Percentiles rank a stretch among this genome's conserved stretches.
Conservation (phyloP, 2,329 filamentous ascomycete species). For the Fusarium citri region DNA sequence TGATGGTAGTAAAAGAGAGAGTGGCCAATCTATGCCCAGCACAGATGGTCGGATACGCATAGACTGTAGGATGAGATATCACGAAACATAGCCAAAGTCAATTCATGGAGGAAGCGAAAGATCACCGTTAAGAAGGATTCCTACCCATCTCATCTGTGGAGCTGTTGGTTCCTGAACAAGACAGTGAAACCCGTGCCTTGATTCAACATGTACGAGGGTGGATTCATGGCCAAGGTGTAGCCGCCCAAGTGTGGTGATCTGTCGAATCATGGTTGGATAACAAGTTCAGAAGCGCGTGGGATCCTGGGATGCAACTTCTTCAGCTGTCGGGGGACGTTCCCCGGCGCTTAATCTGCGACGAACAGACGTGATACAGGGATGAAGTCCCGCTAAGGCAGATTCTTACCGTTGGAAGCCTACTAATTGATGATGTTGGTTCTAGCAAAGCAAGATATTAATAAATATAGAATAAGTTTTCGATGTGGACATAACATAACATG, state of each 20-base stretch:
- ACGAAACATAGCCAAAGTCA: not conserved
- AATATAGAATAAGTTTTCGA: not conserved
- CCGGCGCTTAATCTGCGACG: conserved; percentile 13
- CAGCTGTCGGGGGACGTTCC: not conserved
- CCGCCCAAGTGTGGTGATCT: not conserved
- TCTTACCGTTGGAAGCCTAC: not conserved
- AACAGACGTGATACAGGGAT: not conserved
- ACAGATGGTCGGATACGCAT: not conserved
- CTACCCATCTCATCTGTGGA: not conserved
- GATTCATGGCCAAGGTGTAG: not conserved
- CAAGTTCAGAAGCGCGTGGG: not conserved
- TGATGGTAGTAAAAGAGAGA: not conserved
- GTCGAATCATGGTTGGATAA: conserved; percentile 1
- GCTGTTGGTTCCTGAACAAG: conserved; percentile 2
- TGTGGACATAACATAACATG: not conserved
- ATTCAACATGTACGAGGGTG: not conserved
- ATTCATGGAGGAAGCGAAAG: not conserved
- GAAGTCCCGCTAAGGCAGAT: not conserved
- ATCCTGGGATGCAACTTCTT: not conserved
- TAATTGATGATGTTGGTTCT: no score
- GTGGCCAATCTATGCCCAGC: not conserved
- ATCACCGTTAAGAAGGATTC: conserved; percentile 4
- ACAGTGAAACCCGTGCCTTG: conserved; percentile 5
- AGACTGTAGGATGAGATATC: not conserved
- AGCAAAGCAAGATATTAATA: not conserved